phyloP scores from a whole-genome alignment of 352 stramenopile genomes.

The Globisporangium nagaii region DNA sequence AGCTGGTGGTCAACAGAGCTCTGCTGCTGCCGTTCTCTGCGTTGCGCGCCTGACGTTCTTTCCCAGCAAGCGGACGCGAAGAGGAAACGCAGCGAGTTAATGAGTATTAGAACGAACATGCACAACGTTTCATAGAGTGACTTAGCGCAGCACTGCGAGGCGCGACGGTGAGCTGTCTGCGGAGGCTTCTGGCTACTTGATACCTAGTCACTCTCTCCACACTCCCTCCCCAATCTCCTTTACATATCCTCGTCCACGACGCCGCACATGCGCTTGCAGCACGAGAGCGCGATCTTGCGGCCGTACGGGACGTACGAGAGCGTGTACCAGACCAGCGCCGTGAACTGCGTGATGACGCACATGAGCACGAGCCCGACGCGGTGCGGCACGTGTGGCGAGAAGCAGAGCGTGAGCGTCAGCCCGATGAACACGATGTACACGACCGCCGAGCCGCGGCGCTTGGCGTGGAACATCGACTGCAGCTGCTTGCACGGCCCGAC shows the following conservation, averaged over 20 bases:
- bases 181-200: too few relatives aligned
- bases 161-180: too few relatives aligned
- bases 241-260: slow-evolving; percentile 49
- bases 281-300: slow-evolving; percentile 54
- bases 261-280: slow-evolving; percentile 59
- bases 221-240: neutral
- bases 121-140: too few relatives aligned
- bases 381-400: slow-evolving; percentile 59
- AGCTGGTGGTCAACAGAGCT: too few relatives aligned
- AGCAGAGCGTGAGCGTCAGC: slow-evolving; percentile 72
- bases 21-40: too few relatives aligned
- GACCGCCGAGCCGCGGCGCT: slow-evolving; percentile 59
- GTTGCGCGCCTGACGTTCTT: too few relatives aligned
- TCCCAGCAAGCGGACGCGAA: too few relatives aligned
- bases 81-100: too few relatives aligned
- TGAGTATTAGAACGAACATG: too few relatives aligned
- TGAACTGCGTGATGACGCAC: slow-evolving; percentile 71
- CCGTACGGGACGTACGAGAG: slow-evolving; percentile 87
- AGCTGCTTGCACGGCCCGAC: slow-evolving; percentile 77
- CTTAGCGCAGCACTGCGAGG: too few relatives aligned
- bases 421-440: slow-evolving; percentile 80
- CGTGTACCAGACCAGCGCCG: slow-evolving; percentile 82
- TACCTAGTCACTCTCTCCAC: slow-evolving; percentile 4
- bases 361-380: slow-evolving; percentile 67
- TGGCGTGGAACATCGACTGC: slow-evolving; percentile 80